Conservation (phyloP, 192 early-diverging fungal species). For the Coemansia nantahalensis region DNA sequence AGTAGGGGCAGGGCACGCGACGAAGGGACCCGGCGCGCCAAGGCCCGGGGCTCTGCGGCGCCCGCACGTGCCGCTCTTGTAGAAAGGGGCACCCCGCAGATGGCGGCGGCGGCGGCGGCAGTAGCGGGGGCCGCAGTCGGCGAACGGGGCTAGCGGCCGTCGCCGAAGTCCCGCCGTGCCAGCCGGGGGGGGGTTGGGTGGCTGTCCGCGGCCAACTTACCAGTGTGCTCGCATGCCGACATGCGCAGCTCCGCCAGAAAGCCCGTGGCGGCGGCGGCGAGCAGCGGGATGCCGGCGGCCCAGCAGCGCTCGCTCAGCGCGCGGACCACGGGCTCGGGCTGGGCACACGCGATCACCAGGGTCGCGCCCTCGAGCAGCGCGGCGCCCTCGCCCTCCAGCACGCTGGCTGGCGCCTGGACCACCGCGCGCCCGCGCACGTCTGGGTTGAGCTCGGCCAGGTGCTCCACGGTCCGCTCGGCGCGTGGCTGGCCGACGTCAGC, state of each 20-base stretch:
- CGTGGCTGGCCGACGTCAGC: constrained; percentile 63
- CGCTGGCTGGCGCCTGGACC: constrained; percentile 55
- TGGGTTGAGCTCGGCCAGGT: constrained; percentile 85
- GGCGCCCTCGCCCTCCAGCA: constrained; percentile 63
- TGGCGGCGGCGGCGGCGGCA: neutral
- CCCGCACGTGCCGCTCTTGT: constrained; percentile 4
- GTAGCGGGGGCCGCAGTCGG: too few species aligned
- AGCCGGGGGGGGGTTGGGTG: neutral
- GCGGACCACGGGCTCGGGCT: constrained; percentile 57
- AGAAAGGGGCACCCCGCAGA: constrained; percentile 2
- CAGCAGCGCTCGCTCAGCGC: constrained; percentile 65
- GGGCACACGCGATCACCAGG: constrained; percentile 71
- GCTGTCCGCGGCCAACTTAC: constrained; percentile 51
- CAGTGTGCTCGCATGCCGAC: constrained; percentile 70
- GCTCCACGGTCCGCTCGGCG: constrained; percentile 59
- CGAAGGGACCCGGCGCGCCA: too few species aligned
- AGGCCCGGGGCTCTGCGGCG: too few species aligned
- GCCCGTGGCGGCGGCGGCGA: constrained; percentile 70
- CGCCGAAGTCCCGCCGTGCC: constrained; percentile 2
- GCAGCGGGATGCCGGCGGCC: constrained; percentile 61
- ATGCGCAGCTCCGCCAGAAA: constrained; percentile 75
- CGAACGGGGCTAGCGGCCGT: constrained; percentile 9
- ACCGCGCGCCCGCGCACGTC: constrained; percentile 69
- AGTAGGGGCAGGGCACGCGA: too few species aligned
- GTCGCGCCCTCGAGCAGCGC: constrained; percentile 60